Conservation (phyloP, 2,329 filamentous ascomycete genomes). For the Paecilomyces sp. region DNA sequence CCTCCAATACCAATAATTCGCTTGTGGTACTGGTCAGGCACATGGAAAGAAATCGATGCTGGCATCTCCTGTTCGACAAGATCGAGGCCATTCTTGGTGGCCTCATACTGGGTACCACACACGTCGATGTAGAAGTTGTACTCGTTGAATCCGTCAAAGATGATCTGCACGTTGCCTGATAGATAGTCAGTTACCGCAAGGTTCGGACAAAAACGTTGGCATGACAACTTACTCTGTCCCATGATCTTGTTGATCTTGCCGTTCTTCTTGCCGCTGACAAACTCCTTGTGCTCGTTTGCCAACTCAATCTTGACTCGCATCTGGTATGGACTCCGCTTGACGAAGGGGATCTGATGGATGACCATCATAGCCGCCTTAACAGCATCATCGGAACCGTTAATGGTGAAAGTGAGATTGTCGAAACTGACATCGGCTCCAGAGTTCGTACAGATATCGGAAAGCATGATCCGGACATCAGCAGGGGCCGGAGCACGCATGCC, state of each 20-base stretch:
- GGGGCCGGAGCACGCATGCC: slow-evolving; percentile 54
- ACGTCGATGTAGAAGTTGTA: slow-evolving; percentile 99
- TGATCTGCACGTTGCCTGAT: slow-evolving; percentile 86
- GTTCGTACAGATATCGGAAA: slow-evolving; percentile 92
- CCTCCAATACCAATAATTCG: slow-evolving; percentile 98
- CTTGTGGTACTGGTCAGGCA: slow-evolving; percentile 98
- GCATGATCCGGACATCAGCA: slow-evolving; percentile 76
- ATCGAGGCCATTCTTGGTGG: slow-evolving; percentile 84
- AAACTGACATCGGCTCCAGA: slow-evolving; percentile 93
- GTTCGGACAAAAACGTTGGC: background rate
- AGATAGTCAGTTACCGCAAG: background rate
- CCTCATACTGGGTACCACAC: slow-evolving; percentile 83
- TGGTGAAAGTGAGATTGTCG: slow-evolving; percentile 86
- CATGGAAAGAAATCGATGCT: slow-evolving; percentile 97
- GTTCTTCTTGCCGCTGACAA: slow-evolving; percentile 99
- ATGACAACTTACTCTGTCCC: slow-evolving; percentile 69
- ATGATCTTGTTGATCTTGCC: slow-evolving; percentile 99
- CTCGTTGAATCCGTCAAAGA: slow-evolving; percentile 98
- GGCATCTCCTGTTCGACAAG: slow-evolving; percentile 99
- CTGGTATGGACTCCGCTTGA: slow-evolving; percentile 78
- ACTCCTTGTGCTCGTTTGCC: slow-evolving; percentile 98
- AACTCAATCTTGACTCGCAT: slow-evolving; percentile 98
- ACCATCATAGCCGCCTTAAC: slow-evolving; percentile 94
- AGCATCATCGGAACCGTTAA: slow-evolving; percentile 92
- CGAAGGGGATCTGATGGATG: slow-evolving; percentile 84